A percentile compares a stretch with the other conserved stretches of the same genome.
Evolutionary conservation across 1,284 basidiomycete species (phyloP).

Genomic region (Mrakiaceae sp.): DNA sequence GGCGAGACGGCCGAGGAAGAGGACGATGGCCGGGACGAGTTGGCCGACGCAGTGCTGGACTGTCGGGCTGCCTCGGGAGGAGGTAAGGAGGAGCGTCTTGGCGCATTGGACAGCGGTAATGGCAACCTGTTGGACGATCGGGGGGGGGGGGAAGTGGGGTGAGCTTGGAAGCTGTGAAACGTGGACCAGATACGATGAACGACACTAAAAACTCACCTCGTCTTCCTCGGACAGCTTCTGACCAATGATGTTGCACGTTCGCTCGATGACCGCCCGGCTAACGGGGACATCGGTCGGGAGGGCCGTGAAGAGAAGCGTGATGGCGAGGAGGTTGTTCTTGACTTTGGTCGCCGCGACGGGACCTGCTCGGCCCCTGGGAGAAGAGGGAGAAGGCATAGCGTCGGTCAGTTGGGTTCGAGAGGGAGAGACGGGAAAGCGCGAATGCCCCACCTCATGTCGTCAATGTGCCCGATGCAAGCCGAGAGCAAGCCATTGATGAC

Average conservation of each 20-base stretch:
- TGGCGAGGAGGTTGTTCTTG: conserved; percentile 80
- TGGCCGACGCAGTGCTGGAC: conserved; percentile 61
- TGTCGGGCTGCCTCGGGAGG: conserved; percentile 49
- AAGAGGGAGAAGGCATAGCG: not conserved
- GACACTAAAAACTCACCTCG: conserved; percentile 45
- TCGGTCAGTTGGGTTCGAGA: not conserved
- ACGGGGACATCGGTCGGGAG: conserved; percentile 57
- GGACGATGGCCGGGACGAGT: conserved; percentile 67
- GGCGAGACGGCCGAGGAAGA: conserved; percentile 59
- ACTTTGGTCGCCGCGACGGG: conserved; percentile 66
- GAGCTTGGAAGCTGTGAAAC: not conserved
- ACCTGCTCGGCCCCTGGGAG: conserved; percentile 60
- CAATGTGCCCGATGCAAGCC: conserved; percentile 70
- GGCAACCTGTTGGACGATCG: conserved; percentile 43
- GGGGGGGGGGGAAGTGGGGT: not conserved
- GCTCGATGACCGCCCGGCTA: conserved; percentile 66
- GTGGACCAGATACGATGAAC: not conserved
- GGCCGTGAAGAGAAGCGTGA: conserved; percentile 73
- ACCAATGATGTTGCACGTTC: conserved; percentile 69
- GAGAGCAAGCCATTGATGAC: conserved; percentile 78
- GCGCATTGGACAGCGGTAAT: conserved; percentile 82
- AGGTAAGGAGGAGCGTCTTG: conserved; percentile 61
- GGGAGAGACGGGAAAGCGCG: not conserved
- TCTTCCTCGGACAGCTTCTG: conserved; percentile 56
- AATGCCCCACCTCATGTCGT: conserved; percentile 69